These are phyloP conservation scores for Leccinum sublutescens DNA, from an alignment of 768 basidiomycete species.

Conservation along the genomic window DNA sequence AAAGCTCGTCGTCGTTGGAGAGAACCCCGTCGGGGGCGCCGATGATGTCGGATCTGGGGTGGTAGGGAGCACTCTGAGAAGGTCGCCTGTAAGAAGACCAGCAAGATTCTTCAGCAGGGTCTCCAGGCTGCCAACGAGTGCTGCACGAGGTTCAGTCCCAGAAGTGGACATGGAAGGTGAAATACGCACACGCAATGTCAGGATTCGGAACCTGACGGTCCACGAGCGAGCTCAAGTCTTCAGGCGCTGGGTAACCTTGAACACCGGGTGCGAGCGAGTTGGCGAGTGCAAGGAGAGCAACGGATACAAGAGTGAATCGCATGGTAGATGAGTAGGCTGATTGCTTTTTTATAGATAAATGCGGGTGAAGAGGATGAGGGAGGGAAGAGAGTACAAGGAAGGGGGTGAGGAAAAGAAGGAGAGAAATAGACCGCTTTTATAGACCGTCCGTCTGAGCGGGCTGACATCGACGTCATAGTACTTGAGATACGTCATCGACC, in stretches of 20 bases:
- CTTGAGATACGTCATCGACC: constrained; percentile 23
- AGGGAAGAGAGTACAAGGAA: constrained; percentile 3
- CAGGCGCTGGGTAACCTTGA: constrained; percentile 16
- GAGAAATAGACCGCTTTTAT: constrained; percentile 18
- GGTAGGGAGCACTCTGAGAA: background rate
- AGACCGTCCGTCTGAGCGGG: background rate
- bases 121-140: background rate
- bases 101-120: rapidly evolving
- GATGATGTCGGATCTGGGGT: background rate
- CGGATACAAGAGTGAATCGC: constrained; percentile 21
- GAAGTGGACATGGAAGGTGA: background rate
- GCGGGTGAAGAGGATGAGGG: constrained; percentile 10
- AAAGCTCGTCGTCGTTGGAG: constrained; percentile 1
- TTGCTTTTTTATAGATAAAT: constrained; percentile 14
- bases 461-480: constrained; percentile 11
- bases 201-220: background rate
- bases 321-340: constrained; percentile 23
- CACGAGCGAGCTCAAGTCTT: constrained; percentile 2
- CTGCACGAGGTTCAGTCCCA: constrained; percentile 7
- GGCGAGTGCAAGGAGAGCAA: constrained; percentile 20
- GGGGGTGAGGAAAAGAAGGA: constrained; percentile 9
- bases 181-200: background rate
- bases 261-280: constrained; percentile 15
- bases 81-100: background rate
- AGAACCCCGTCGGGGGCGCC: background rate